Evolutionary conservation across 164 flowering plant genomes (phyloP), one percentile per base, ranked within the genome.

Genomic region (Magnolia kwangsiensis): DNA sequence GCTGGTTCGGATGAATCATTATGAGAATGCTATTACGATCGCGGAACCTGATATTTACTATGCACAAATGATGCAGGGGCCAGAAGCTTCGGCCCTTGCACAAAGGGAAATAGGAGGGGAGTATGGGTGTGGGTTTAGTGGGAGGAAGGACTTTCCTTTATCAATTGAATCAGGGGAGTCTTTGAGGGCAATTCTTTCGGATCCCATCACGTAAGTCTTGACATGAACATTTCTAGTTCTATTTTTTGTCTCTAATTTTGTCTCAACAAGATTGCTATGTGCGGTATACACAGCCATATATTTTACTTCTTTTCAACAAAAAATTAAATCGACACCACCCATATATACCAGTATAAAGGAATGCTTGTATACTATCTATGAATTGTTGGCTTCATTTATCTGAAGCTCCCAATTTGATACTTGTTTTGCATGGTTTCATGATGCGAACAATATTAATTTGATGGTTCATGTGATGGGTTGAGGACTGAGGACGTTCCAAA

Each of bases 151-250:
- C 69, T 81, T 63, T 20, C 74, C 81, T 7, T 75, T 77, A 68
- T 80, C 85, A 7, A 82, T 75, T 58, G 96, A 88, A 77, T 82
- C 94, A 0, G 90, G 89, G 66, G 95, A 91, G 65, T 88, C 97
- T 29, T 76, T 92, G 72, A 88, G 90, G 80, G 73, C 82, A 1
- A 92, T 91, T 84, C 88, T 94, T 3, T 92, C 97, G 0, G 97
- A 94, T 72, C 97, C 98, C 37, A 31, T 94, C 0, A 94, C 96
- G 96, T 91, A 83, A 86, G 96, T 84, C 14, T 37, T 29, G 23
- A 18, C 13, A 50, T 18, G 20, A n/a, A 74, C 24, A 13, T 31
- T 10, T 24, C 50, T 50, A 29, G 20, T 19, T 73, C 51, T 63
- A 9, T 74, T 50, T 2, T n/a, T 20, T 31, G 51, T 73, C 1